Evolutionary conservation across 2,329 filamentous ascomycete species (phyloP).

Genomic region (Cladophialophora bantiana): DNA sequence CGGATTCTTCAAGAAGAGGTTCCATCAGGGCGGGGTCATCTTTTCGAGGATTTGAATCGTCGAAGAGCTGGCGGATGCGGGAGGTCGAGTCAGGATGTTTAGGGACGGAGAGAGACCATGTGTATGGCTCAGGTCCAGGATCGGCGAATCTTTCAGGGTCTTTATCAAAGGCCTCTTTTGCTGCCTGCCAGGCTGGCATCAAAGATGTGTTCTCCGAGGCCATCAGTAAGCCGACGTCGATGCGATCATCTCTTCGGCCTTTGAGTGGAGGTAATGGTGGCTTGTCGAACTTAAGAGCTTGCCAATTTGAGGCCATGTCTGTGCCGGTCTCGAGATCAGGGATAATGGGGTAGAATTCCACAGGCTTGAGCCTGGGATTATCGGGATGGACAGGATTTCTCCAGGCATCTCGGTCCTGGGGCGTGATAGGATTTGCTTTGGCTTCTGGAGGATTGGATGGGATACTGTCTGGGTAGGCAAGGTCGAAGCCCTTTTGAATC

Average conservation of each 20-base stretch:
- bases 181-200: slow-evolving; percentile 56
- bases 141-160: slow-evolving; percentile 60
- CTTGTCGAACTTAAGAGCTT: slow-evolving; percentile 67
- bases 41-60: slow-evolving; percentile 60
- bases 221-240: slow-evolving; percentile 66
- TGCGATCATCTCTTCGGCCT: slow-evolving; percentile 62
- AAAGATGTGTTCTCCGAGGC: slow-evolving; percentile 57
- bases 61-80: slow-evolving; percentile 64
- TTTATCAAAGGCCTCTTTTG: slow-evolving; percentile 55
- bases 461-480: slow-evolving; percentile 67
- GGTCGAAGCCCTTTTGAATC: slow-evolving; percentile 69
- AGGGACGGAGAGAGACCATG: slow-evolving; percentile 68
- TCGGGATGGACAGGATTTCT: slow-evolving; percentile 65
- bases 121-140: slow-evolving; percentile 61
- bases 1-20: slow-evolving; percentile 46
- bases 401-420: slow-evolving; percentile 65
- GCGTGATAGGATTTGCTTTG: slow-evolving; percentile 32
- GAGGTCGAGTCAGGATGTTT: slow-evolving; percentile 55
- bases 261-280: slow-evolving; percentile 58
- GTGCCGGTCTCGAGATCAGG: slow-evolving; percentile 68
- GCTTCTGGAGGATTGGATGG: slow-evolving; percentile 56
- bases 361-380: slow-evolving; percentile 62
- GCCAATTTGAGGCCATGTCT: slow-evolving; percentile 62
- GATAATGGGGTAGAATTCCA: slow-evolving; percentile 67
- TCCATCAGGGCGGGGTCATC: slow-evolving; percentile 61